Base-by-base conservation (phyloP, 2,329 filamentous ascomycete genomes). In the Pyrenophora graminea region DNA sequence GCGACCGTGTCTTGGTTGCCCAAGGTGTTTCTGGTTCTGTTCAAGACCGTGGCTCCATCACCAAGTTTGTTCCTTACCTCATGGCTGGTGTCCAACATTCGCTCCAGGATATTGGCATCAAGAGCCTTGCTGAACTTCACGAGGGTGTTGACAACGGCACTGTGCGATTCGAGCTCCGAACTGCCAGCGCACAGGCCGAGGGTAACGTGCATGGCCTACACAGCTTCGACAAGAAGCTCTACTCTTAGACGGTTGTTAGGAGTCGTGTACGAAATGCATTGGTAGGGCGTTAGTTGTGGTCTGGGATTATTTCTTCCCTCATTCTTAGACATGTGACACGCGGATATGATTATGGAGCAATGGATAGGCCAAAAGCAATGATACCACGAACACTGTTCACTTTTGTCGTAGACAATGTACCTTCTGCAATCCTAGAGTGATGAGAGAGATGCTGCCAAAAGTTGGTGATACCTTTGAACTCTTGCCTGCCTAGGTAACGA, bases 191-290 rank as follows among this genome's bases (percentile, higher is more conserved):
- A 43, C 91, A 96, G 83, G 83, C 95, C 53, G 94, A 99, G 82
- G 94, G 94, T 60, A 94, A 93, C 72, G 92, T 99, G 56, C 95
- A 97, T 79, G 85, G 85, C 53, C 91, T 99, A 83, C 91, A 97
- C 81, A 93, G 90, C 74, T 97, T 96, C 74, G 94, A 97, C 82
- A 99, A 99, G 89, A 99, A 97, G 85, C 88, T 99, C 63, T 99
- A 96, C 78, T 91, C 91, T 68, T 97, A 85, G 58, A 56, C 9
- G 17, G 32, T 31, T 44, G 30, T 40, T 30, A 15, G 13, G 43
- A 6, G 34, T 17, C 44, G 47, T 48, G 23, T 42, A 49, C n/a
- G 37, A 45, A 33, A 48, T 70, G 67, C 67, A 71, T 70, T 57
- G 58, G 53, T 62, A 53, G 47, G 69, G 66, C 64, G 63, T 69